Conservation (phyloP, 208 protist species). For the Leishmania tropica region DNA sequence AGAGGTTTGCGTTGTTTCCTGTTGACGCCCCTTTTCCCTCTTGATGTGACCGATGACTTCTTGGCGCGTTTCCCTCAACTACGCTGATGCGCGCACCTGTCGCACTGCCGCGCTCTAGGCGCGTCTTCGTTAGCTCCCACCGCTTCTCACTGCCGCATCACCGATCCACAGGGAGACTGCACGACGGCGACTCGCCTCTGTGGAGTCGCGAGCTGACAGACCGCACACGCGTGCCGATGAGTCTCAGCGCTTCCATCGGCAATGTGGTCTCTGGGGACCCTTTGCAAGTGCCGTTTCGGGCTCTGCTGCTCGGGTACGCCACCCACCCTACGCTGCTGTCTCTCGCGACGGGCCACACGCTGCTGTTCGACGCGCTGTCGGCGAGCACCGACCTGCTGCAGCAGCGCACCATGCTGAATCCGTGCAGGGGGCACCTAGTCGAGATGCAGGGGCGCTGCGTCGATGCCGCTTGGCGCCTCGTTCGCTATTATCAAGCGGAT, state of each 20-base stretch:
- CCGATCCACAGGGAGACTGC: neutral
- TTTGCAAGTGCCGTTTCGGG: constrained; percentile 20
- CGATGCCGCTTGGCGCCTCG: constrained; percentile 4
- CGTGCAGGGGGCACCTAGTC: constrained; percentile 31
- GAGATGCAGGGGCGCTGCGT: constrained; percentile 31
- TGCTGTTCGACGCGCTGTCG: constrained; percentile 33
- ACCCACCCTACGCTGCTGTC: constrained; percentile 20
- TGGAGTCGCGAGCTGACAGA: constrained; percentile 12
- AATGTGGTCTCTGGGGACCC: neutral
- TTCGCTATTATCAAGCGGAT: constrained; percentile 13
- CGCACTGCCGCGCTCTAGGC: neutral
- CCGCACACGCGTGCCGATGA: neutral
- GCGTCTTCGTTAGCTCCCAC: neutral
- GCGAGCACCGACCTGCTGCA: constrained; percentile 32
- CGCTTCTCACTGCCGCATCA: neutral
- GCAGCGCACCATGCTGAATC: constrained; percentile 21
- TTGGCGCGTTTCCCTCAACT: neutral
- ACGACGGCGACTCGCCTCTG: neutral
- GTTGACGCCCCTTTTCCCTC: neutral
- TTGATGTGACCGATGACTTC: neutral
- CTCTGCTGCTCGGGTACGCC: constrained; percentile 18
- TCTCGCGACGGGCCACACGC: constrained; percentile 18
- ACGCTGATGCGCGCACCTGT: constrained; percentile 5
- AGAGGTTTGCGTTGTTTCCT: neutral
- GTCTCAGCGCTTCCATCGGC: neutral